Percentiles rank a stretch among this genome's conserved stretches.
Evolutionary conservation across 1,284 basidiomycete species (phyloP).

Genomic region (Ustilago xerochloae): DNA sequence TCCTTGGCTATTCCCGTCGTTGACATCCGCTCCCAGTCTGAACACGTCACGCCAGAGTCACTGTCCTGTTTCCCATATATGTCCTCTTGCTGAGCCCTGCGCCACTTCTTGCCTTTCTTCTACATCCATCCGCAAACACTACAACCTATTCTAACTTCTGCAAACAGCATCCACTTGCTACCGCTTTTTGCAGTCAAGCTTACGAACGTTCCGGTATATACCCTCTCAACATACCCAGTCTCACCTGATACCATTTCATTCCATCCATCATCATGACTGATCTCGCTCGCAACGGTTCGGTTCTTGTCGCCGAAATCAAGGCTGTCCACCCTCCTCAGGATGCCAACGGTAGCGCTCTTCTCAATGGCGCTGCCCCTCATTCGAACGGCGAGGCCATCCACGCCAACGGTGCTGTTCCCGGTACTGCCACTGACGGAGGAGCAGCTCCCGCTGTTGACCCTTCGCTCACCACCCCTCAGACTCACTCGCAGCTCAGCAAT

Average conservation of each 20-base stretch:
- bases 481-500: slow-evolving; percentile 11
- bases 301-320: slow-evolving; percentile 54
- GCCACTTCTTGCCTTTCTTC: not conserved
- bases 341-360: slow-evolving; percentile 9
- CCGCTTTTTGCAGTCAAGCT: not conserved
- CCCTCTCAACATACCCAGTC: slow-evolving; percentile 1
- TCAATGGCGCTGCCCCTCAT: slow-evolving; percentile 7
- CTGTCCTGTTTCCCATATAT: not conserved
- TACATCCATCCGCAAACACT: not conserved
- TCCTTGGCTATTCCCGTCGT: not conserved
- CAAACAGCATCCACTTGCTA: not conserved
- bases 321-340: slow-evolving; percentile 28
- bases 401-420: slow-evolving; percentile 17
- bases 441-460: slow-evolving; percentile 39
- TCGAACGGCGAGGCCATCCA: slow-evolving; percentile 7
- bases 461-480: slow-evolving; percentile 24
- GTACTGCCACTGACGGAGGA: slow-evolving; percentile 27
- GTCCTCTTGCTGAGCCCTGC: not conserved
- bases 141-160: not conserved
- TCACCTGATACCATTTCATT: slow-evolving; percentile 6
- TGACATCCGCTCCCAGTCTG: not conserved
- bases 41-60: not conserved
- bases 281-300: slow-evolving; percentile 46
- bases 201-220: not conserved
- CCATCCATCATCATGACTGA: slow-evolving; percentile 29